Evolutionary conservation across 352 stramenopile species (phyloP).

Genomic region (Phytophthora ramorum): DNA sequence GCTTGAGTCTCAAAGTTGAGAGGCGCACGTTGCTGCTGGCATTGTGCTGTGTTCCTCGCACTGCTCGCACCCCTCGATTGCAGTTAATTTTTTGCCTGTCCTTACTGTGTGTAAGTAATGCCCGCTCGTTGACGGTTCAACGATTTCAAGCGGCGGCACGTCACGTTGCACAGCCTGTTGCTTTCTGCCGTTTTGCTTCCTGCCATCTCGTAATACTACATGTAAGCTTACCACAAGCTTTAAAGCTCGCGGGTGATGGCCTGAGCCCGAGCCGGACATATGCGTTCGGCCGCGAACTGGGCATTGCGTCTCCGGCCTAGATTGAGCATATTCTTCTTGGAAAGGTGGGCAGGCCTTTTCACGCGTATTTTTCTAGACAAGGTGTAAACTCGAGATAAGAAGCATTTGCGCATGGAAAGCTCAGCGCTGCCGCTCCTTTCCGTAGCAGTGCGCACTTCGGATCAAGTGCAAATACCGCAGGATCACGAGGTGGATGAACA

Average conservation of each 20-base stretch:
- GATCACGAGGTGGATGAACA: conserved; percentile 9
- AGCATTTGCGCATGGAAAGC: conserved; percentile 23
- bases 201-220: background rate
- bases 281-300: too few species aligned
- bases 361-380: background rate
- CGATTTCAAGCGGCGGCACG: conserved; percentile 1
- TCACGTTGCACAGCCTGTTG: conserved; percentile 10
- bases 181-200: background rate
- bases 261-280: background rate
- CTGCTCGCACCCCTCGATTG: background rate
- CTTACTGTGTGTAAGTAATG: conserved; percentile 14
- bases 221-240: too few species aligned
- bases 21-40: background rate
- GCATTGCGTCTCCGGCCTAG: background rate
- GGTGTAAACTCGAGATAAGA: conserved; percentile 26
- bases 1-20: background rate
- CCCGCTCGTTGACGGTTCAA: conserved; percentile 25
- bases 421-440: conserved; percentile 28
- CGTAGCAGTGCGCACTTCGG: conserved; percentile 29
- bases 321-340: conserved; percentile 23
- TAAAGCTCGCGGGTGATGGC: background rate
- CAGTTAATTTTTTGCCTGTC: conserved; percentile 1
- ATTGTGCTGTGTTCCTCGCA: background rate
- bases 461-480: conserved; percentile 24
- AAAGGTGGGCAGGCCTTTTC: conserved; percentile 13